Evolutionary conservation across 2,329 filamentous ascomycete species (phyloP).

Genomic region (Penicillium expansum): DNA sequence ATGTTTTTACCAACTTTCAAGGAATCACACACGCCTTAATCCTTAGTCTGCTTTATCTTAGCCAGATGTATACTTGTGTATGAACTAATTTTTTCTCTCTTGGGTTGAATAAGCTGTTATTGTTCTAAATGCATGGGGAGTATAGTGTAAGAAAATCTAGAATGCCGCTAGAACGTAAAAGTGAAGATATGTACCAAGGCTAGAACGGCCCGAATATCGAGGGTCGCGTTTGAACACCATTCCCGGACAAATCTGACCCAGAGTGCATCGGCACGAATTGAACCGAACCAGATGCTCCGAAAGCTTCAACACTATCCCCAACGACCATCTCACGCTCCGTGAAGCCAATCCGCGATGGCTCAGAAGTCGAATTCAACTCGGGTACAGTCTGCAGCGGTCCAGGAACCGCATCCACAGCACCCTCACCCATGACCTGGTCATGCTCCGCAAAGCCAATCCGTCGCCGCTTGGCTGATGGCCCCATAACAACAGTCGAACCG

Average conservation of each 20-base stretch:
- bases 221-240: background rate
- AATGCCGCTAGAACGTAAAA: background rate
- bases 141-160: no score
- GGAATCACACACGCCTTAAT: background rate
- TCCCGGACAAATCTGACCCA: background rate
- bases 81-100: background rate
- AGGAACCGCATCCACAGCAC: background rate
- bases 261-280: background rate
- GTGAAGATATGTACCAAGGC: background rate
- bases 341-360: background rate
- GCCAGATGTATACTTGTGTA: no score
- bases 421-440: background rate
- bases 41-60: background rate
- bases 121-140: background rate
- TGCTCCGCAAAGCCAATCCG: constrained; percentile 12
- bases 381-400: background rate
- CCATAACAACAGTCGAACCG: background rate
- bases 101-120: background rate
- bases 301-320: background rate
- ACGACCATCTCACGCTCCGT: background rate
- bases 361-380: background rate
- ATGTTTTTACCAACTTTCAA: background rate
- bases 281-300: background rate
- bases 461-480: background rate
- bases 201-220: constrained; percentile 4